Evolutionary conservation across 345 rosid genomes (phyloP), one percentile per base, ranked within the genome.

Genomic region (Trapa bicornis): DNA sequence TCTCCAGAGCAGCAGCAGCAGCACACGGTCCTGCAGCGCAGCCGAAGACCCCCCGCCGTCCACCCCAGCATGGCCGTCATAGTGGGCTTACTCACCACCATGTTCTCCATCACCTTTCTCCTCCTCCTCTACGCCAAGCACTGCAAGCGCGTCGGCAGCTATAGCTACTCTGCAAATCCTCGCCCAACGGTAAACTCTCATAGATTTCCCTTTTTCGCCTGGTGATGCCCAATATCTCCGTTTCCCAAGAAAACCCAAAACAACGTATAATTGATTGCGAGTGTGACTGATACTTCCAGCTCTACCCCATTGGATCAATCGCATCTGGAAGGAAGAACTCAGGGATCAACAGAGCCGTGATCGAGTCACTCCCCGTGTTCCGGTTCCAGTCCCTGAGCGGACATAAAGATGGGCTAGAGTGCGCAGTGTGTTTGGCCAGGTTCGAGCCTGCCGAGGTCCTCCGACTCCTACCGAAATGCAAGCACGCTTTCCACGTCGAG

Each of bases 401-500:
- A 5, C 87, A 83, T 11, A 92, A 88, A 17, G 89, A 85, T 0
- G 93, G 98, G 1, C 76, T 92, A 0, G 98, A 92, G 53, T 92
- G 98, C 75, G 88, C 96, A 8, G 96, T 92, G 53, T 92, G 98
- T 66, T 60, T 92, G 1, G 71, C 82, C 17, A 80, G 79, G 65
- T 92, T 92, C 73, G 86, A 92, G 41, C 77, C 83, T 0, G 65
- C 73, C 0, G 96, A 92, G 61, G 84, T 88, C 3, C 70, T 92
- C 9, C 61, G 88, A 66, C 76, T 92, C 47, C 63, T 89, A 1
- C 98, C 98, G 32, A 92, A 89, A 75, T 92, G 98, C 72, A 84
- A 85, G 74, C 98, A 92, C 70, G 98, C 96, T 0, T 92, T 92
- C 72, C 98, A 92, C 71, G 91, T 88, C 45, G 97, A 92, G 65